phyloP scores from a whole-genome alignment of 2,329 filamentous ascomycete species.

The Trichoderma citrinoviride region DNA sequence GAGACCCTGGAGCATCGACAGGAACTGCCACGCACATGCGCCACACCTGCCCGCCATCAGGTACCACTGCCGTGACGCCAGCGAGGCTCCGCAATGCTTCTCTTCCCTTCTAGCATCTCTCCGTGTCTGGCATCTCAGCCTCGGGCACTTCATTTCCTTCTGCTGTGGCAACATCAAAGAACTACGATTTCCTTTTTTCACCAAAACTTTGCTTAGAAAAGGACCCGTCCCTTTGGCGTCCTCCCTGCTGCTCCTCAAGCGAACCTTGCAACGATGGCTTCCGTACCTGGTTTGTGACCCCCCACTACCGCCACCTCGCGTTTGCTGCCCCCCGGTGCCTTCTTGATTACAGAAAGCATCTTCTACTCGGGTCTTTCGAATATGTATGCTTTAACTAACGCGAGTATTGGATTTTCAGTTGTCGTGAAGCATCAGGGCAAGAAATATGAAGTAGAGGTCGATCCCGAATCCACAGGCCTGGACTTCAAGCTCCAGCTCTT shows the following conservation, averaged over 20 bases:
- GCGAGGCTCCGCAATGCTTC: slow-evolving; percentile 14
- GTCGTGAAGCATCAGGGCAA: slow-evolving; percentile 94
- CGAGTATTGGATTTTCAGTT: slow-evolving; percentile 51
- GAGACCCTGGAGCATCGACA: not conserved
- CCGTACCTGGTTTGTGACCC: slow-evolving; percentile 50
- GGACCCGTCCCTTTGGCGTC: not conserved
- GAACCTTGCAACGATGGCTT: slow-evolving; percentile 45
- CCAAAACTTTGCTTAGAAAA: not conserved
- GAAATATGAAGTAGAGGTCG: slow-evolving; percentile 90
- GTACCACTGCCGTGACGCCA: slow-evolving; percentile 37
- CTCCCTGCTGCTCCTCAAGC: slow-evolving; percentile 16
- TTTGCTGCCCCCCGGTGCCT: not conserved
- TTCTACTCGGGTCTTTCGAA: not conserved
- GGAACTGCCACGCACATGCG: not conserved
- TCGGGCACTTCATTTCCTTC: not conserved
- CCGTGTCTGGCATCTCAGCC: not conserved
- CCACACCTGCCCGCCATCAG: slow-evolving; percentile 24
- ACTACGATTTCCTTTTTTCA: not conserved
- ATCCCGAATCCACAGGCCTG: slow-evolving; percentile 79
- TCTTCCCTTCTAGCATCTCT: not conserved
- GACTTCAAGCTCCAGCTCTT: slow-evolving; percentile 95
- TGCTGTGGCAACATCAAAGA: not conserved
- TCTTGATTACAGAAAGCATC: not conserved
- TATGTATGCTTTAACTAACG: not conserved
- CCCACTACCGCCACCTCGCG: slow-evolving; percentile 23